Percentiles rank a stretch among this genome's conserved stretches.
Conservation (phyloP, 148 eudicot genomes). For the Dysphania ambrosioides region DNA sequence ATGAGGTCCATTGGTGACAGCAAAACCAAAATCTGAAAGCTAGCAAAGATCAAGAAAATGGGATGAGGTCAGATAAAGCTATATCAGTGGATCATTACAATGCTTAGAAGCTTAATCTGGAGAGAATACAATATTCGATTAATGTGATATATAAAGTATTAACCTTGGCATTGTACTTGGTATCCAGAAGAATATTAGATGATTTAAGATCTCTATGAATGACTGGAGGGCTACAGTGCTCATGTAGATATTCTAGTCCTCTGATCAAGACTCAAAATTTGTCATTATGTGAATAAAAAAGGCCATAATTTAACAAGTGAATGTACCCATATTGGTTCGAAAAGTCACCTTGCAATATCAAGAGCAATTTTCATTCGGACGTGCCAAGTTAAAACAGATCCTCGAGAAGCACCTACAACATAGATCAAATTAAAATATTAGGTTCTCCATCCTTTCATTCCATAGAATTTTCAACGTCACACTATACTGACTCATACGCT, state of each 20-base stretch:
- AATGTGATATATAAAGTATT: not conserved
- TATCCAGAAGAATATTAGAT: constrained; percentile 72
- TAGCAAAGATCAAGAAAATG: constrained; percentile 22
- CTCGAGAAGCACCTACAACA: constrained; percentile 52
- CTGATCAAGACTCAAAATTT: constrained; percentile 41
- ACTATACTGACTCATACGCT: not conserved
- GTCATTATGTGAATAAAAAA: constrained; percentile 1
- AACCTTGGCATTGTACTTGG: constrained; percentile 73
- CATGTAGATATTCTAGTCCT: constrained; percentile 76
- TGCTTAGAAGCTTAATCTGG: not conserved
- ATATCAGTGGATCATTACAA: constrained; percentile 1
- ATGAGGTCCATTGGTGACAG: constrained; percentile 46
- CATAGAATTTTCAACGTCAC: not conserved
- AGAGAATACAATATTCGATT: not conserved
- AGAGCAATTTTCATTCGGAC: constrained; percentile 64
- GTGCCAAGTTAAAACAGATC: constrained; percentile 61
- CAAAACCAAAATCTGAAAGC: constrained; percentile 89
- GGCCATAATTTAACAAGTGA: not conserved
- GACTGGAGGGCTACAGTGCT: constrained; percentile 68
- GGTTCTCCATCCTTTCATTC: constrained; percentile 10
- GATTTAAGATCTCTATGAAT: constrained; percentile 89
- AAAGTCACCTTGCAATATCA: constrained; percentile 58
- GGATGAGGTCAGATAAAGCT: not conserved
- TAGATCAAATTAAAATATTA: constrained; percentile 11
- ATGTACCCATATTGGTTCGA: not conserved